These are phyloP conservation scores for Colletotrichum liaoningense DNA, from an alignment of 2,329 filamentous ascomycete genomes.

Conservation along the genomic window DNA sequence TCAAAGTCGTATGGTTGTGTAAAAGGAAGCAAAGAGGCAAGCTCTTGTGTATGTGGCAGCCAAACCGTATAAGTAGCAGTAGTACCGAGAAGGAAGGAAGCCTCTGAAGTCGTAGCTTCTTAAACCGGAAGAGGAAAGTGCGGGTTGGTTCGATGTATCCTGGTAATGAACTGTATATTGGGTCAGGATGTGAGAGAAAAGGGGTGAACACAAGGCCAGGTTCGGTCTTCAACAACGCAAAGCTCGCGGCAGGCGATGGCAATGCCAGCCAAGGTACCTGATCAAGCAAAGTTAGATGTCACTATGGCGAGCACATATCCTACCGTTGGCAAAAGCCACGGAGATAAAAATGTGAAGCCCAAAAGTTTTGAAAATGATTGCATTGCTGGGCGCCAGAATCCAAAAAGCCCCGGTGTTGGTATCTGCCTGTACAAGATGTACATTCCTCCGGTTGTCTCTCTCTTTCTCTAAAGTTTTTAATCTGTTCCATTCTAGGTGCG, in stretches of 20 bases:
- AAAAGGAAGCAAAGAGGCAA: neutral
- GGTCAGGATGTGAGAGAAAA: neutral
- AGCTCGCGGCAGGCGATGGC: neutral
- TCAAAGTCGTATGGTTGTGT: neutral
- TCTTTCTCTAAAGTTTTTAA: neutral
- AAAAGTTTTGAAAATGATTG: conserved; percentile 5
- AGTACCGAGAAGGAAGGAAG: neutral
- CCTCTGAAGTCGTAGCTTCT: neutral
- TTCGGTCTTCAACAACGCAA: neutral
- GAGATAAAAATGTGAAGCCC: neutral
- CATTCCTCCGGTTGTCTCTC: neutral
- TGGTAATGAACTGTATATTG: neutral
- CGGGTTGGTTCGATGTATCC: neutral
- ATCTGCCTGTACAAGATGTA: conserved; percentile 33
- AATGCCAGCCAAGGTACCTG: neutral
- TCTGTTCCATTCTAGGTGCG: neutral
- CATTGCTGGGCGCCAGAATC: conserved; percentile 23
- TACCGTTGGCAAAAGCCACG: too few relatives aligned
- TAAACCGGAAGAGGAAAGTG: neutral
- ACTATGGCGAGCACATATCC: neutral
- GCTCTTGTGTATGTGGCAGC: neutral
- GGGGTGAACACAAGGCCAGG: neutral
- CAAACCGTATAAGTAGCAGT: neutral
- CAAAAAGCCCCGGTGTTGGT: conserved; percentile 17
- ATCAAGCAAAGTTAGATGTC: neutral